A percentile compares a stretch with the other conserved stretches of the same genome.
These are phyloP conservation scores for Trametes meyenii DNA, from an alignment of 768 basidiomycete species.

Conservation along the genomic window DNA sequence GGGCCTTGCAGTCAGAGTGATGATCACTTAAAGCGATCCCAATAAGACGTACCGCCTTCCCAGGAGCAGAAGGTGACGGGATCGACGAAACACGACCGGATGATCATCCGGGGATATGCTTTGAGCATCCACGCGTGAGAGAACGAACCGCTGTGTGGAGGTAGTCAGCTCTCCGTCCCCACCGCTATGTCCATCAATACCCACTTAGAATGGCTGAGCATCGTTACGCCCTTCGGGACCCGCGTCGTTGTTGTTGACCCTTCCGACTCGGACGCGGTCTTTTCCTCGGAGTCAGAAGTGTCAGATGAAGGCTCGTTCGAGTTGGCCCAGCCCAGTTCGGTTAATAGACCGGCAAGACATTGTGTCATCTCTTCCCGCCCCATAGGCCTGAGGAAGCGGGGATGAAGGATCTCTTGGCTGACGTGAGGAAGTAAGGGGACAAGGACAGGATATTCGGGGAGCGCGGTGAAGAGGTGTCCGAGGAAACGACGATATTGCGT, in stretches of 20 bases:
- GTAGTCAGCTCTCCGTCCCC: neutral
- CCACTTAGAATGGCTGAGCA: slow-evolving; percentile 90
- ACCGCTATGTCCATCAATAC: slow-evolving; percentile 24
- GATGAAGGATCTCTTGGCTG: slow-evolving; percentile 84
- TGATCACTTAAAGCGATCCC: neutral
- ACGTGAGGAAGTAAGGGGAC: slow-evolving; percentile 84
- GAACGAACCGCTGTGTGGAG: slow-evolving; percentile 65
- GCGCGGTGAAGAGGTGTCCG: slow-evolving; percentile 53
- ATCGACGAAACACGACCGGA: slow-evolving; percentile 87
- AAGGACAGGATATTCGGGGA: slow-evolving; percentile 73
- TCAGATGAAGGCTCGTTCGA: slow-evolving; percentile 27
- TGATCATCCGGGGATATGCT: slow-evolving; percentile 64
- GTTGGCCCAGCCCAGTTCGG: slow-evolving; percentile 65
- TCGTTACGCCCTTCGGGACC: slow-evolving; percentile 57
- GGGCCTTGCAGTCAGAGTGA: neutral
- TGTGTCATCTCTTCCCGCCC: slow-evolving; percentile 60
- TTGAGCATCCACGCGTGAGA: slow-evolving; percentile 91
- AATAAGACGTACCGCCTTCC: slow-evolving; percentile 75
- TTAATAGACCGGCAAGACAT: slow-evolving; percentile 58
- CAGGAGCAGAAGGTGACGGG: slow-evolving; percentile 90
- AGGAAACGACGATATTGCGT: slow-evolving; percentile 70
- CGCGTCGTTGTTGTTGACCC: neutral
- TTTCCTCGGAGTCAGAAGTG: slow-evolving; percentile 28
- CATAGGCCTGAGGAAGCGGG: slow-evolving; percentile 70
- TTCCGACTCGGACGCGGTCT: slow-evolving; percentile 16